phyloP scores from a whole-genome alignment of 768 basidiomycete species.

The Ramaria sp. region DNA sequence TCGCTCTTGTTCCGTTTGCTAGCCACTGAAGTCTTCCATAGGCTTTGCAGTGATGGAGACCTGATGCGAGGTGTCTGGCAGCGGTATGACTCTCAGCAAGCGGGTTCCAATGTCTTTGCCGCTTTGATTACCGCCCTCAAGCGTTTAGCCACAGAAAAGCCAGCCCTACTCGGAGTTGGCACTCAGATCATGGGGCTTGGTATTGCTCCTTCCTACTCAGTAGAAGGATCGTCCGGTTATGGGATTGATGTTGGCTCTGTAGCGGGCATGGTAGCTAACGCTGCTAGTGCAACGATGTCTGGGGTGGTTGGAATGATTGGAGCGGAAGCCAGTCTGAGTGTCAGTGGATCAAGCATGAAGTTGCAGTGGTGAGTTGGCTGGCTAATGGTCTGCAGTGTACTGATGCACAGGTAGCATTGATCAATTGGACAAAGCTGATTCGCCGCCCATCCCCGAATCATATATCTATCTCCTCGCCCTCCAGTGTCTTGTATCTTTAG shows the following conservation, averaged over 20 bases:
- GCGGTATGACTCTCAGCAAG: constrained; percentile 54
- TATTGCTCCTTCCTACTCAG: constrained; percentile 28
- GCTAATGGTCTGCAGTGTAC: neutral
- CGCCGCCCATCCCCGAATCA: constrained; percentile 85
- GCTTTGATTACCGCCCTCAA: constrained; percentile 77
- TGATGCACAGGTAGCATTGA: constrained; percentile 59
- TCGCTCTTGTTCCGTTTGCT: neutral
- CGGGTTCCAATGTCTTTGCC: constrained; percentile 38
- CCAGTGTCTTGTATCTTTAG: constrained; percentile 78
- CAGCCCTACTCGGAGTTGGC: constrained; percentile 67
- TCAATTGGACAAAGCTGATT: constrained; percentile 94
- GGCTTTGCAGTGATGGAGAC: constrained; percentile 70
- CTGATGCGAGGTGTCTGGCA: constrained; percentile 73
- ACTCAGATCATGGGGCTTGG: constrained; percentile 79
- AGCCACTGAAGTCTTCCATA: constrained; percentile 19
- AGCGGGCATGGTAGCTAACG: constrained; percentile 76
- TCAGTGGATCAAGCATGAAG: constrained; percentile 74
- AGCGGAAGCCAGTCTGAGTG: constrained; percentile 54
- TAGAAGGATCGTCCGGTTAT: constrained; percentile 31
- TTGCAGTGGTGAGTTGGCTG: constrained; percentile 64
- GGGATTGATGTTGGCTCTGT: constrained; percentile 55
- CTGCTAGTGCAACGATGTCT: constrained; percentile 73
- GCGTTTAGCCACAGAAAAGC: constrained; percentile 82
- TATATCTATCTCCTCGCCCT: constrained; percentile 90
- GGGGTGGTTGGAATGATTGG: constrained; percentile 84